Percentiles rank a stretch among this genome's conserved stretches.
Conservation (phyloP, 805 yeast species). For the Yarrowia yakushimensis region DNA sequence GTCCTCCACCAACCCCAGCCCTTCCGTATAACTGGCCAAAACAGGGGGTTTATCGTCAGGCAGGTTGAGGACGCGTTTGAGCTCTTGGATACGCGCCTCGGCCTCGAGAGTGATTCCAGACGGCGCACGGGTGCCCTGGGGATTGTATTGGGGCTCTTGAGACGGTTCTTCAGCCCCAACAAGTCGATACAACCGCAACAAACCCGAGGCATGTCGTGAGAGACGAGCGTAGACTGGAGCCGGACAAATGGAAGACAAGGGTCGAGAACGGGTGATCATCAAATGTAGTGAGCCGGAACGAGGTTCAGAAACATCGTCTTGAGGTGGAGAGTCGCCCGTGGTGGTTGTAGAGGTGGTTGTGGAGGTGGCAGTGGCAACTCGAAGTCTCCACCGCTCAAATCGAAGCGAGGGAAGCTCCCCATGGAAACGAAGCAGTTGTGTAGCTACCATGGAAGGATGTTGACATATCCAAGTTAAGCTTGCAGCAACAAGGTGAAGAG, state of each 20-base stretch:
- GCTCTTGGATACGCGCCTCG: neutral
- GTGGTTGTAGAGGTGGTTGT: neutral
- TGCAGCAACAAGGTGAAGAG: no score
- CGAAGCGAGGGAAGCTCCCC: slow-evolving; percentile 5
- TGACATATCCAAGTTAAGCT: neutral
- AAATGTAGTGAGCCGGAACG: neutral
- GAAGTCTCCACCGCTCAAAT: neutral
- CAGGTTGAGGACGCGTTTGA: neutral
- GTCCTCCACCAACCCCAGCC: neutral
- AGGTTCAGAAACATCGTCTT: neutral
- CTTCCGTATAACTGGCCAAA: neutral
- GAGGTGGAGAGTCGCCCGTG: neutral
- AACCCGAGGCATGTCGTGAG: neutral
- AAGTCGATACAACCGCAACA: neutral
- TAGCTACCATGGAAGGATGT: slow-evolving; percentile 5
- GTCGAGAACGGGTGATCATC: neutral
- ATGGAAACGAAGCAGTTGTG: slow-evolving; percentile 23
- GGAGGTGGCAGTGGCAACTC: neutral
- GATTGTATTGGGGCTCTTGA: neutral
- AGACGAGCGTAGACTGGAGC: slow-evolving; percentile 1
- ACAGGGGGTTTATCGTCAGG: neutral
- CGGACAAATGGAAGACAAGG: slow-evolving; percentile 1
- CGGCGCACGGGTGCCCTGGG: neutral
- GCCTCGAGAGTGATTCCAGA: neutral
- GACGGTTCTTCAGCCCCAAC: neutral